phyloP scores from a whole-genome alignment of 208 protist species.

The Lotmaria passim region DNA sequence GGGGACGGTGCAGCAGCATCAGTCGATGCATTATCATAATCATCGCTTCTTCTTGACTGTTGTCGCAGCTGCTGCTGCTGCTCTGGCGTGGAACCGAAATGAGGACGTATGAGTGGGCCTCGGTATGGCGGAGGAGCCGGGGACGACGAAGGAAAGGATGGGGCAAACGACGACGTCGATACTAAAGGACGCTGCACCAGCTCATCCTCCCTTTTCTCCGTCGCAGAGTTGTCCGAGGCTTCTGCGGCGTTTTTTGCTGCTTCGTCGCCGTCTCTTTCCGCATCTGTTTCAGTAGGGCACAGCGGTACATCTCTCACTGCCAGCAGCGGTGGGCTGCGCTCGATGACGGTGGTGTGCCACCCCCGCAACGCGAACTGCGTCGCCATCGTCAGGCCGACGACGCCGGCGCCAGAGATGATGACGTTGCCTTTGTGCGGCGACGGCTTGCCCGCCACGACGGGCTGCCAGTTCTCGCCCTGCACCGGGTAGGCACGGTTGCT shows the following conservation, averaged over 20 bases:
- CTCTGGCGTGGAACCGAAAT: slow-evolving; percentile 21
- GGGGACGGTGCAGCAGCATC: slow-evolving; percentile 4
- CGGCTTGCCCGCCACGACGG: slow-evolving; percentile 56
- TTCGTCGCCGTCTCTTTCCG: too few species aligned
- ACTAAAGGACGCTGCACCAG: not conserved
- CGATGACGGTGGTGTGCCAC: slow-evolving; percentile 89
- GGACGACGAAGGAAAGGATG: not conserved
- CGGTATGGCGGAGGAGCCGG: slow-evolving; percentile 9
- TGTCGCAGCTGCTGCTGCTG: not conserved
- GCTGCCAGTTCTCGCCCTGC: slow-evolving; percentile 82
- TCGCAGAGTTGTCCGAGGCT: not conserved
- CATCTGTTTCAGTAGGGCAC: too few species aligned
- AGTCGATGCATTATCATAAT: not conserved
- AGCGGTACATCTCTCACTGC: slow-evolving; percentile 22
- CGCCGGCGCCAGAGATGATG: slow-evolving; percentile 85
- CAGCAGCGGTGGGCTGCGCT: slow-evolving; percentile 47
- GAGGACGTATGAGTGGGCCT: slow-evolving; percentile 27
- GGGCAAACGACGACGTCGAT: not conserved
- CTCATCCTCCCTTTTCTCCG: not conserved
- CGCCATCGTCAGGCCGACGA: slow-evolving; percentile 75
- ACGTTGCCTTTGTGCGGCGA: slow-evolving; percentile 88
- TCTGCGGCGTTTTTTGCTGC: too few species aligned
- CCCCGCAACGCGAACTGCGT: slow-evolving; percentile 78
- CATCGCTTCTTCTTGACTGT: not conserved
- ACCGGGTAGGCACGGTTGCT: slow-evolving; percentile 89